A percentile compares a stretch with the other conserved stretches of the same genome.
These are phyloP conservation scores for Tricharina praecox DNA, from an alignment of 495 filamentous ascomycete species.

Conservation along the genomic window DNA sequence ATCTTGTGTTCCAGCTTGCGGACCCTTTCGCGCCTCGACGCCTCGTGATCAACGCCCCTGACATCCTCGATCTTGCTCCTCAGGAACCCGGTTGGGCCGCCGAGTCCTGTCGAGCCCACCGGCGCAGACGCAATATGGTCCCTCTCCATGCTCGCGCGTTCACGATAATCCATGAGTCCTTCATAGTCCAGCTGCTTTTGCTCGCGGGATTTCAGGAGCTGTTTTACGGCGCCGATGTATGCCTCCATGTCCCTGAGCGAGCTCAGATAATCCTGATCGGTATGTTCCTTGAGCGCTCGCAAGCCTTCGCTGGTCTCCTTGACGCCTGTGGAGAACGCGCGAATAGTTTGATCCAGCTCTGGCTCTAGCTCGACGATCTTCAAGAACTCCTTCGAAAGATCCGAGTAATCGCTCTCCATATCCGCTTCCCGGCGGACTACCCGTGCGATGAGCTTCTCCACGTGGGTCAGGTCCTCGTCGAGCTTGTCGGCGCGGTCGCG, in stretches of 20 bases:
- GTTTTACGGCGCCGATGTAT: conserved; percentile 68
- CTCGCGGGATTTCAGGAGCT: conserved; percentile 79
- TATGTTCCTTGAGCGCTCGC: conserved; percentile 66
- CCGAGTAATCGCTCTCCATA: conserved; percentile 72
- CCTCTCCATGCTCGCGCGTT: conserved; percentile 72
- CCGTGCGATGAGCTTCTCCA: conserved; percentile 81
- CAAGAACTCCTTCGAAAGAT: conserved; percentile 83
- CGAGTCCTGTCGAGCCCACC: conserved; percentile 39
- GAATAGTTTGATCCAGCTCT: conserved; percentile 61
- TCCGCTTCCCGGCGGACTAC: conserved; percentile 79
- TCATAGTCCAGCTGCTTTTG: conserved; percentile 98
- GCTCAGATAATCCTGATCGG: conserved; percentile 87
- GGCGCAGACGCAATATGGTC: conserved; percentile 60
- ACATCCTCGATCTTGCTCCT: conserved; percentile 93
- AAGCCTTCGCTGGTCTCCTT: conserved; percentile 65
- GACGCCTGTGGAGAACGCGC: conserved; percentile 69
- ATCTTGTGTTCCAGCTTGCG: conserved; percentile 84
- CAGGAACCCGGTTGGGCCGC: conserved; percentile 70
- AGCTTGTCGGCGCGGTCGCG: conserved; percentile 86
- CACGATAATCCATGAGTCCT: conserved; percentile 84
- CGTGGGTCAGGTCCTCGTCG: conserved; percentile 80
- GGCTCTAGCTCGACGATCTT: conserved; percentile 81
- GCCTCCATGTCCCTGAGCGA: conserved; percentile 84
- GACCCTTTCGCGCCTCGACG: conserved; percentile 64
- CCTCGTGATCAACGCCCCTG: conserved; percentile 90